Evolutionary conservation across 225 moss, liverwort and hornwort genomes (phyloP), one percentile per base, ranked within the genome.

Genomic region (Pleurozium schreberi): DNA sequence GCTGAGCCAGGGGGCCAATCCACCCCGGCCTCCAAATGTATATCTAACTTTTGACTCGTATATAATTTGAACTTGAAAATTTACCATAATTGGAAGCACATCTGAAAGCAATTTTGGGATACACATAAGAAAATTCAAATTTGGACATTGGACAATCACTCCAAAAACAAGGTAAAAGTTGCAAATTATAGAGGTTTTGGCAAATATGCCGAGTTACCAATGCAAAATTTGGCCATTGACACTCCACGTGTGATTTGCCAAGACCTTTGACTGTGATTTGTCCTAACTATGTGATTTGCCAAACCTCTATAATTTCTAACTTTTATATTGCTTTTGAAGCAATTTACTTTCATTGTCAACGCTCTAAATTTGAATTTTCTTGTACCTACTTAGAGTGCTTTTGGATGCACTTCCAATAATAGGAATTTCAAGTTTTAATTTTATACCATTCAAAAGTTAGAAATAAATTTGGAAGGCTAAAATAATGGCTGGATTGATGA

Each of bases 401-500:
- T 73, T 6, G 31, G 75, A 75, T 31, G 12, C 0, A 0, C 18
- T 33, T 50, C 1, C 1, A 75, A 34, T 34, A 3, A 19, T 21
- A 20, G 0, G 20, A 33, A 20, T 19, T 75, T 75, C 1, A 50
- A 12, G 4, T 34, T 75, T 0, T 50, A 7, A 33, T 34, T 21
- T 20, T 34, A 8, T 13, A 52, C 36, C 5, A 52, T 14, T 52
- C 2, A 52, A 75, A 52, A 52, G 2, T 50, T 19, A 21, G 4
- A 75, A 50, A 50, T 34, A 20, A 5, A 30, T 14, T 36, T 53
- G 2, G 2, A 76, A 14, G 36, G 9, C 5, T 2, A 14, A 34
- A 49, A 20, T 33, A 50, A 0, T 0, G 0, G 22, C 34, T 52
- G 14, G 8, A 50, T 0, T 5, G 1, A 22, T 0, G 50, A 21